Base-by-base conservation (phyloP, 345 rosid species). In the Boechera divaricarpa region DNA sequence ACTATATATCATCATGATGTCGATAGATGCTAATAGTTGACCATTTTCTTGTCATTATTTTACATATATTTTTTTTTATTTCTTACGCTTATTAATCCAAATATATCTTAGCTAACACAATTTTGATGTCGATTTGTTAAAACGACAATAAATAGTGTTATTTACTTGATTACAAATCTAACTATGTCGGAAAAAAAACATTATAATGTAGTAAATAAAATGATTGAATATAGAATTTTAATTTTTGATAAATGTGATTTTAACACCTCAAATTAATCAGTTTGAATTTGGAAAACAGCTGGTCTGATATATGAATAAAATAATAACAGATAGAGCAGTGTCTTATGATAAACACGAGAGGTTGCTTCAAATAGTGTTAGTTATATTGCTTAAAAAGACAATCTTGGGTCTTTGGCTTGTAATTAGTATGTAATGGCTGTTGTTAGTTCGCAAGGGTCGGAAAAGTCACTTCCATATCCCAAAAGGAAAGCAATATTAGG, bases 311-410 rank as follows among this genome's bases (percentile, higher is more conserved):
- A 51, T 21, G 13, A 21, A 53, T 35, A 63, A 48, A n/a, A 67
- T 67, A 47, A n/a, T 47, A 36, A 29, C 3, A 26, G 5, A 61
- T 7, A 8, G 56, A 59, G 35, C 5, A 28, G 57, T 59, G 81
- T 32, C 81, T 73, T 60, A 67, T 73, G 73, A 18, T 72, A 24
- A 42, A 6, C 56, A 67, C 7, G 74, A 78, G 57, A 78, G 77
- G 81, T 64, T 77, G 76, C 60, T 55, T 21, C 24, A 21, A 21
- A 21, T 21, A 21, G 24, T 21, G 24, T 21, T 21, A 21, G 24
- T 21, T 21, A 21, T 21, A 21, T 21, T 21, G 24, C 24, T 21
- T 21, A 21, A 21, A 21, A 21, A 21, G 24, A 21, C 24, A 21
- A 21, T 21, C 24, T 53, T 35, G 38, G 21, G 44, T 47, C 31